phyloP scores from a whole-genome alignment of 768 basidiomycete species.

The Fistulinella prunicolor region DNA sequence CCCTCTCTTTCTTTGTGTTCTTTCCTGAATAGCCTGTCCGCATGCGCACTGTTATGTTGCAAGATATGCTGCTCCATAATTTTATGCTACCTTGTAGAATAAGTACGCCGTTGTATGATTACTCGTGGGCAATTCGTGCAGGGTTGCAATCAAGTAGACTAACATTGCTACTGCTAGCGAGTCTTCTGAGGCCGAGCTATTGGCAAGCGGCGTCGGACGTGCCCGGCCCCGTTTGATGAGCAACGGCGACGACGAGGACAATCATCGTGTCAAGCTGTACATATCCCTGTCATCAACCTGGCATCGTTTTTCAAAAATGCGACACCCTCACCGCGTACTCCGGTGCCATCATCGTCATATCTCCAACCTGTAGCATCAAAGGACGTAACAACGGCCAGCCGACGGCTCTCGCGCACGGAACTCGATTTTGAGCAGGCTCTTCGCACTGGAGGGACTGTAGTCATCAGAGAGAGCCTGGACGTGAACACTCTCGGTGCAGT shows the following conservation, averaged over 20 bases:
- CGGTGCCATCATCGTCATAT: slow-evolving; percentile 46
- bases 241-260: slow-evolving; percentile 14
- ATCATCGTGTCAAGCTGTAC: neutral
- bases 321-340: slow-evolving; percentile 43
- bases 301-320: slow-evolving; percentile 62
- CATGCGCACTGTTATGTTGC: slow-evolving; percentile 19
- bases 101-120: slow-evolving; percentile 25
- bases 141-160: slow-evolving; percentile 14
- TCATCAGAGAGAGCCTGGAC: slow-evolving; percentile 69
- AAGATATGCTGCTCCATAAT: slow-evolving; percentile 31
- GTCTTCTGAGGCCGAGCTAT: slow-evolving; percentile 3
- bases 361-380: slow-evolving; percentile 58
- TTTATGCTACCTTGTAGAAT: slow-evolving; percentile 16
- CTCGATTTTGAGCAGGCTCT: slow-evolving; percentile 81
- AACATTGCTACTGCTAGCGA: neutral
- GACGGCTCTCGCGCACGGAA: slow-evolving; percentile 69
- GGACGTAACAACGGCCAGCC: slow-evolving; percentile 42
- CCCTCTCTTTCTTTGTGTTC: slow-evolving; percentile 1
- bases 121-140: slow-evolving; percentile 20
- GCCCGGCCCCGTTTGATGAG: slow-evolving; percentile 2
- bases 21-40: slow-evolving; percentile 9
- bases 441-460: slow-evolving; percentile 60
- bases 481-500: slow-evolving; percentile 62
- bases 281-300: slow-evolving; percentile 43
- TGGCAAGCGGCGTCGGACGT: slow-evolving; percentile 4